Conservation (phyloP, 2,329 filamentous ascomycete genomes). For the Verticillium nonalfalfae region DNA sequence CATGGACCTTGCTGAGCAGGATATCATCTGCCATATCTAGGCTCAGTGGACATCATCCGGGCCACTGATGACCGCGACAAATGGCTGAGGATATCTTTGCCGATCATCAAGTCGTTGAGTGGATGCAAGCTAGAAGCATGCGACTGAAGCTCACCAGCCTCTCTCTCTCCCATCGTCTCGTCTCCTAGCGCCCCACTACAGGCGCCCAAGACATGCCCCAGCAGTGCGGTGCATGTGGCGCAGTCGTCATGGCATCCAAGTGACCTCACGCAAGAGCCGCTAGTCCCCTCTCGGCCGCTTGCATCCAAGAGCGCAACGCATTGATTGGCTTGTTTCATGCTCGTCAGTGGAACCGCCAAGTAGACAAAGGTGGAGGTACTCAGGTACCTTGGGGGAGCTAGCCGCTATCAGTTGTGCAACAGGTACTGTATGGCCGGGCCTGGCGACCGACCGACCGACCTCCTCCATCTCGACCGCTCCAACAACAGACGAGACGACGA, state of each 20-base stretch:
- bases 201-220: background rate
- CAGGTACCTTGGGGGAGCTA: background rate
- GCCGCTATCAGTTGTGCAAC: background rate
- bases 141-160: background rate
- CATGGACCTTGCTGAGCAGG: slow-evolving; percentile 64
- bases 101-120: background rate
- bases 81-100: background rate
- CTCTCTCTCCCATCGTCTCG: background rate
- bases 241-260: slow-evolving; percentile 1
- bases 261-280: slow-evolving; percentile 2
- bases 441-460: slow-evolving; percentile 9
- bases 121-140: background rate
- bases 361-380: background rate
- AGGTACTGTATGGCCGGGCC: background rate
- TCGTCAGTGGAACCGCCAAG: background rate
- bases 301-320: slow-evolving; percentile 4
- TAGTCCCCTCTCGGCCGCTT: slow-evolving; percentile 7
- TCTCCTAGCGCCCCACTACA: background rate
- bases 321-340: slow-evolving; percentile 11
- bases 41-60: background rate
- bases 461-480: slow-evolving; percentile 9
- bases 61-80: background rate
- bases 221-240: background rate
- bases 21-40: slow-evolving; percentile 53
- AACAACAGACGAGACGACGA: slow-evolving; percentile 6